Conservation (phyloP, 1,284 basidiomycete genomes). For the Cutaneotrichosporon arboriforme region DNA sequence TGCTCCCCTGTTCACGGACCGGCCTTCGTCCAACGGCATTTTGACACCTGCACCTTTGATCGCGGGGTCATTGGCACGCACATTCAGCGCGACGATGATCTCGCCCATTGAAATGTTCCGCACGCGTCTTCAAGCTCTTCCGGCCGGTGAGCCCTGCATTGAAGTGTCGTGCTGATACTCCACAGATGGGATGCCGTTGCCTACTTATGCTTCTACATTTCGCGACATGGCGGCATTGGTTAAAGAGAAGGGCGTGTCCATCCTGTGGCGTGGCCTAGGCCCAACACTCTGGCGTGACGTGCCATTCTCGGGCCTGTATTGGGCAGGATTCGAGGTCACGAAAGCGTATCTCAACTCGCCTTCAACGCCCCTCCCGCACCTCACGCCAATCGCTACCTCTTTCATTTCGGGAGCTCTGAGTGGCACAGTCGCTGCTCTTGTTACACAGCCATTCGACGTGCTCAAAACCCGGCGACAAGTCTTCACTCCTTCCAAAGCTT, state of each 20-base stretch:
- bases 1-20: conserved; percentile 31
- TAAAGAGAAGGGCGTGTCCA: conserved; percentile 59
- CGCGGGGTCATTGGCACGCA: conserved; percentile 77
- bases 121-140: conserved; percentile 83
- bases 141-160: conserved; percentile 47
- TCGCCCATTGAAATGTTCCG: conserved; percentile 91
- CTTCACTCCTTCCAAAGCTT: conserved; percentile 57
- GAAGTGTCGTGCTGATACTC: neutral
- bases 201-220: conserved; percentile 53
- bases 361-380: conserved; percentile 24
- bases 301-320: conserved; percentile 74
- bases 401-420: conserved; percentile 44
- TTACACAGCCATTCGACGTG: conserved; percentile 95
- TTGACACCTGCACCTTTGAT: conserved; percentile 65
- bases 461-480: conserved; percentile 88
- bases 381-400: conserved; percentile 36
- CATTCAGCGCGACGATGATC: conserved; percentile 69
- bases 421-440: conserved; percentile 64
- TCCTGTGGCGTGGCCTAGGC: conserved; percentile 83
- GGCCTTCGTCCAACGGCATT: conserved; percentile 34
- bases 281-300: conserved; percentile 95
- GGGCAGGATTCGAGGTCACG: conserved; percentile 46
- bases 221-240: conserved; percentile 52
- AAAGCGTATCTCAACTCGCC: conserved; percentile 39
- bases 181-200: conserved; percentile 56